A percentile compares a stretch with the other conserved stretches of the same genome.
Conservation (phyloP, 257 asterid genomes). For the Echites panduratus region DNA sequence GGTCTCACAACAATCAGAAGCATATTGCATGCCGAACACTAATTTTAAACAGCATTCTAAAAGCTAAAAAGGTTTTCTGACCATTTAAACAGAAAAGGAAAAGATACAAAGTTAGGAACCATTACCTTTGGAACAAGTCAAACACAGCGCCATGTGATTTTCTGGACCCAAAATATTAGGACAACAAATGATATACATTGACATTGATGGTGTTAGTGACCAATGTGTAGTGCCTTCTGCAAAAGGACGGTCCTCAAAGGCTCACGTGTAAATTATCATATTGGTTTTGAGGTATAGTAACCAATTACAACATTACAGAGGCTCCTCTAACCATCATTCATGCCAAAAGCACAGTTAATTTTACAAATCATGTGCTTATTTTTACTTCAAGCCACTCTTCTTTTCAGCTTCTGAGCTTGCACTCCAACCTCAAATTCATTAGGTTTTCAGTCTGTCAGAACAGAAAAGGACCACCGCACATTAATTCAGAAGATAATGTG, state of each 20-base stretch:
- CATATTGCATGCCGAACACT: neutral
- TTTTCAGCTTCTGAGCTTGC: constrained; percentile 1
- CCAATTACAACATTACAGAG: constrained; percentile 11
- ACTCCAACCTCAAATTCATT: constrained; percentile 9
- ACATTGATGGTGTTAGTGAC: constrained; percentile 4
- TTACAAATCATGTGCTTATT: constrained; percentile 10
- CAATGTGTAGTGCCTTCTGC: constrained; percentile 18
- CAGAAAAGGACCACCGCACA: neutral
- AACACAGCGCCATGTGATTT: constrained; percentile 3
- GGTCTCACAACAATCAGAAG: neutral
- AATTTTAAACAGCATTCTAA: constrained; percentile 5
- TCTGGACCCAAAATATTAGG: constrained; percentile 13
- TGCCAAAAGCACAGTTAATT: constrained; percentile 6
- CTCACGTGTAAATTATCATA: constrained; percentile 12
- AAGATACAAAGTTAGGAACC: constrained; percentile 9
- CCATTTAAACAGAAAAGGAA: constrained; percentile 5
- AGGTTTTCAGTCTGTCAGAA: constrained; percentile 10
- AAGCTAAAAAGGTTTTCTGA: neutral
- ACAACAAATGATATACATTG: constrained; percentile 1
- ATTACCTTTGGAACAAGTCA: neutral
- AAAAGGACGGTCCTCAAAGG: constrained; percentile 21
- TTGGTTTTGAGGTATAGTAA: constrained; percentile 11
- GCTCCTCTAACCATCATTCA: constrained; percentile 20
- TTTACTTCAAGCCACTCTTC: neutral
- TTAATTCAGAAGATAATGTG: neutral